phyloP scores from a whole-genome alignment of 176 grass and related monocot species.

The Cenchrus americanus region DNA sequence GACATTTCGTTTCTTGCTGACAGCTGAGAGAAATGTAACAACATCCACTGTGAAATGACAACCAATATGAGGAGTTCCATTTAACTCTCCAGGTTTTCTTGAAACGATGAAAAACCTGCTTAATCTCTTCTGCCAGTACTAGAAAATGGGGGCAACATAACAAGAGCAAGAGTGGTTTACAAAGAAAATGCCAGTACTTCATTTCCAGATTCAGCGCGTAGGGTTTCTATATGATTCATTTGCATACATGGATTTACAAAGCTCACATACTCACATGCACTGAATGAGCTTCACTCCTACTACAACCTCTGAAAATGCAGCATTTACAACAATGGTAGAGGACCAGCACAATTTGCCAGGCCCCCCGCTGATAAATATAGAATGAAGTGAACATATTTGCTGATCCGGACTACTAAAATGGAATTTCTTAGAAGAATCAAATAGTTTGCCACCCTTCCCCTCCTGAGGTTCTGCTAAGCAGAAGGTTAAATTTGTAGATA shows the following conservation, averaged over 20 bases:
- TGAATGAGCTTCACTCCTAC: slow-evolving; percentile 15
- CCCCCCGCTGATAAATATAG: not conserved
- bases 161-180: not conserved
- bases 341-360: not conserved
- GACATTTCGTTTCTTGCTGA: not conserved
- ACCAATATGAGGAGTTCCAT: not conserved
- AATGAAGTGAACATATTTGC: not conserved
- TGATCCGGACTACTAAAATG: slow-evolving; percentile 25
- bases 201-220: not conserved
- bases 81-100: not conserved
- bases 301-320: slow-evolving; percentile 29
- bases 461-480: slow-evolving; percentile 25
- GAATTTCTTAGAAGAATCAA: slow-evolving; percentile 38
- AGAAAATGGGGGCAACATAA: not conserved
- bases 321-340: slow-evolving; percentile 32
- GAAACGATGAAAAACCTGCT: not conserved
- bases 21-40: slow-evolving; percentile 7
- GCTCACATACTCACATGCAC: not conserved
- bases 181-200: not conserved
- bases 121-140: not conserved
- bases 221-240: slow-evolving; percentile 7
- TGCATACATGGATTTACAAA: not conserved
- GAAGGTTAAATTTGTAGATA: slow-evolving; percentile 46
- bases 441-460: slow-evolving; percentile 42
- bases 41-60: slow-evolving; percentile 1